Evolutionary conservation across 2,329 filamentous ascomycete genomes (phyloP).

Genomic region (Xylaria sp.): DNA sequence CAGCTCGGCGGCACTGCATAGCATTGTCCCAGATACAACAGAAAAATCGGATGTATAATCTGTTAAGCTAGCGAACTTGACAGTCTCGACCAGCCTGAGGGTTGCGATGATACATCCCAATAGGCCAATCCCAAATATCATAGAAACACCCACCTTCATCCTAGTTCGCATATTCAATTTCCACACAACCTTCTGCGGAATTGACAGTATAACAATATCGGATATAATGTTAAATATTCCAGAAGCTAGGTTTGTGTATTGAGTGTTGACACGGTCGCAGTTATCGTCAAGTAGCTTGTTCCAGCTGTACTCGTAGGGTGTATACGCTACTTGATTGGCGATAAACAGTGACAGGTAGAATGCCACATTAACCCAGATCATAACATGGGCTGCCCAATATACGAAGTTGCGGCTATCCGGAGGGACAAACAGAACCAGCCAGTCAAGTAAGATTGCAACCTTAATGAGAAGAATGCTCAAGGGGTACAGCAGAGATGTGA

Average conservation of each 20-base stretch:
- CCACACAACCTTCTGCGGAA: background rate
- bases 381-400: background rate
- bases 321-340: background rate
- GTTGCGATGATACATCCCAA: background rate
- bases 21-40: background rate
- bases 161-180: background rate
- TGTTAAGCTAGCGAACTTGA: background rate
- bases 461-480: background rate
- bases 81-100: background rate
- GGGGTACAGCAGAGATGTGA: background rate
- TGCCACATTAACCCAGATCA: background rate
- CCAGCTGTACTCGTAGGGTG: background rate
- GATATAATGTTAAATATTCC: background rate
- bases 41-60: background rate
- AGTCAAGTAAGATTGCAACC: background rate
- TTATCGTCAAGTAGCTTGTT: background rate
- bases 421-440: background rate
- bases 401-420: background rate
- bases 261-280: background rate
- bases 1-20: background rate
- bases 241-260: background rate
- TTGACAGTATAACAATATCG: background rate
- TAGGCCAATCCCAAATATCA: background rate
- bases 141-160: background rate
- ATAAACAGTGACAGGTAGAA: background rate